Evolutionary conservation across 2,329 filamentous ascomycete genomes (phyloP), one percentile per base, ranked within the genome.

Genomic region (Arthrobotrys iridis): DNA sequence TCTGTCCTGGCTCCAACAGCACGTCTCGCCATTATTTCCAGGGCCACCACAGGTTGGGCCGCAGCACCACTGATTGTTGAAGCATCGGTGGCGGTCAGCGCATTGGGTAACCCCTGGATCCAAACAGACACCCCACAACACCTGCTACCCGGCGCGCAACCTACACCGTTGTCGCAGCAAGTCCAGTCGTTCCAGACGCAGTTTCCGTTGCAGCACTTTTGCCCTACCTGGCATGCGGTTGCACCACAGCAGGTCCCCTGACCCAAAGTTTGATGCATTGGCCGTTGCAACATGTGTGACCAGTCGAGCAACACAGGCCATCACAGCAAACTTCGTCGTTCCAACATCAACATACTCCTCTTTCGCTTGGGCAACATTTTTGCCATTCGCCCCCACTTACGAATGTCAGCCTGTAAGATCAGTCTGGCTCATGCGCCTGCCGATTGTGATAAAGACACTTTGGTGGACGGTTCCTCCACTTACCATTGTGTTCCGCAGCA

Each of bases 161-260:
- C 37, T 3, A 37, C 52, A 2, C 52, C 52, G 28, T 58, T 58
- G 15, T 43, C 52, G 35, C 52, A 58, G 35, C 52, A 58, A 18
- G 52, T 58, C 6, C 24, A 24, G 28, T 58, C 52, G 4, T 41
- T 24, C 7, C 24, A 24, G 18, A 58, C 33, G 18, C 52, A 58
- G 8, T 11, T 58, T 6, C 52, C 35, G 2, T 35, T 10, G 13
- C 52, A 58, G 52, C 52, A 58, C 10, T 58, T 58, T 15, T 24
- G 35, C 1, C 52, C 52, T 11, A 35, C 43, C 8, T 46, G 43
- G 15, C 43, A 46, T 1, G 43, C 43, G n/a, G 15, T 18, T 2
- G 15, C 24, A 26, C 43, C 43, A 24, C 43, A 46, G n/a, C 43
- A 46, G 13, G 22, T 26, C 1, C 43, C 43, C 10, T 6, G 18